A percentile compares a stretch with the other conserved stretches of the same genome.
Evolutionary conservation across 441 rosid genomes (phyloP).

Genomic region (Iberis amara): DNA sequence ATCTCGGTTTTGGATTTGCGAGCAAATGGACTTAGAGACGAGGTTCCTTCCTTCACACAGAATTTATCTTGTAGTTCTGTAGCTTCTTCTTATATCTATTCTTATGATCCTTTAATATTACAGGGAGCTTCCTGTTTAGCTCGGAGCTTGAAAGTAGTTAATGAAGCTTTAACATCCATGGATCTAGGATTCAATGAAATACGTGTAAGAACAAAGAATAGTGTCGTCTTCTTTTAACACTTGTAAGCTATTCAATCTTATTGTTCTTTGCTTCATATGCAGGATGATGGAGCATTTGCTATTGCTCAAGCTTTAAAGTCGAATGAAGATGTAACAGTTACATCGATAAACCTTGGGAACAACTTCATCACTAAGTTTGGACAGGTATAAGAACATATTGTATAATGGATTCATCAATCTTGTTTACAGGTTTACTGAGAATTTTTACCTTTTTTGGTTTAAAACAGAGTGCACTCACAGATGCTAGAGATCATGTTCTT

Average conservation of each 20-base stretch:
- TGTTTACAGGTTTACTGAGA: background rate
- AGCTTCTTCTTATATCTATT: background rate
- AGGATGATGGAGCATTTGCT: constrained; percentile 96
- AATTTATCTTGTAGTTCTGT: constrained; percentile 7
- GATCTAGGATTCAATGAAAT: constrained; percentile 93
- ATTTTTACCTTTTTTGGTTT: background rate
- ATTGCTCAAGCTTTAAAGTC: constrained; percentile 91
- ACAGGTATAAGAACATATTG: constrained; percentile 44
- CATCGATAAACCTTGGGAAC: constrained; percentile 71
- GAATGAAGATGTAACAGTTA: constrained; percentile 75
- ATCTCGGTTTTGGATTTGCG: constrained; percentile 77
- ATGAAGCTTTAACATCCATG: constrained; percentile 77
- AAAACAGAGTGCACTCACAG: constrained; percentile 70
- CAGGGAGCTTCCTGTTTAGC: constrained; percentile 86
- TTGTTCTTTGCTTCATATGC: constrained; percentile 15
- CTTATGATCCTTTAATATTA: constrained; percentile 15
- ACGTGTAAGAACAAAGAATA: constrained; percentile 39
- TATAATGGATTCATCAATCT: background rate
- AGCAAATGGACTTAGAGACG: constrained; percentile 88
- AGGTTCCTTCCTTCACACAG: constrained; percentile 42
- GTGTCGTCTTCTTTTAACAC: background rate
- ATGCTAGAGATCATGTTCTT: constrained; percentile 83
- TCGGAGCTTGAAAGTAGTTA: constrained; percentile 90
- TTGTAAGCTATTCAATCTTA: constrained; percentile 5
- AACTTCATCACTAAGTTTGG: constrained; percentile 92